Base-by-base conservation (phyloP, 2,329 filamentous ascomycete genomes). In the Cladosporium velox region DNA sequence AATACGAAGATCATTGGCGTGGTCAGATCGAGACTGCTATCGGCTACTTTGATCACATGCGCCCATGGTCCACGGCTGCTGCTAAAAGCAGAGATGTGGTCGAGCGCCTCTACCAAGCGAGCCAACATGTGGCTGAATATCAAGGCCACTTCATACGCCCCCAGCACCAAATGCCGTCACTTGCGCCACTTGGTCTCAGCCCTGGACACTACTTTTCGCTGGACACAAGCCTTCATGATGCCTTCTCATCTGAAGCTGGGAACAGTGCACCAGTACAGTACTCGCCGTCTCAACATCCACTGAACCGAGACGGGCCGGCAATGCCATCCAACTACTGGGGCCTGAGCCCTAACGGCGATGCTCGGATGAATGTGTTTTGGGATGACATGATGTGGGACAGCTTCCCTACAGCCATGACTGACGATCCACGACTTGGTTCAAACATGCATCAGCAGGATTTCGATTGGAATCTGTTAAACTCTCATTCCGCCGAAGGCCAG, bases 41-140 rank as follows among this genome's bases (percentile, higher is more conserved):
- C 4, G 66, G 68, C 1, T 82, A 81, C 70, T 80, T 83, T 67
- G 77, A 79, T 38, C 74, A 77, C 5, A 80, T 79, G 74, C 76
- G 77, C 54, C 75, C 75, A 35, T 83, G 77, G 75, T 82, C 79
- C 28, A 79, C 81, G 18, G 79, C 80, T 8, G 81, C 81, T 2
- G 79, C 78, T 61, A 78, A 79, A 68, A 81, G 78, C 59, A 73
- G 73, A 18, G 79, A 81, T 59, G 78, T 79, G 1, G 77, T 83
- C 26, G 72, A 77, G 21, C 73, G 75, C 24, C 74, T 82, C 15
- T 81, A 81, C 68, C 74, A 79, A 64, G 80, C 79, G 10, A 75
- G 72, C 28, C 73, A 72, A 47, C 72, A 72, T 26, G 68, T 76
- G 14, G 69, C 68, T 18, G 67, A 71, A 26, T 68, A 73, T 41